Evolutionary conservation across 169 alveolate genomes (phyloP), one percentile per base, ranked within the genome.

Genomic region (Theileria orientalis): DNA sequence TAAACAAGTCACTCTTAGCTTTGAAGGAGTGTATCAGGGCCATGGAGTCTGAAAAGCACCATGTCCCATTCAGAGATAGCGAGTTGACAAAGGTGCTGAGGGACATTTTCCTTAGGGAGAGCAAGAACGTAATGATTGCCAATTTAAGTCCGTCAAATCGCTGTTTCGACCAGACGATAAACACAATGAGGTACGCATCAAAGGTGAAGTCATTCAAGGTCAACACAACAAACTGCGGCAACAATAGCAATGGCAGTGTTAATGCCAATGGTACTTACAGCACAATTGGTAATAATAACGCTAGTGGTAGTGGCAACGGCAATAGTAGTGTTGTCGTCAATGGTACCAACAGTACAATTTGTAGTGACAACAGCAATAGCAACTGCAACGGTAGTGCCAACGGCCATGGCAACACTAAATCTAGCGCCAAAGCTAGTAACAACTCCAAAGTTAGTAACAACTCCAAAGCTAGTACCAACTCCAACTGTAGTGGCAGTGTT

Each of bases 21-120:
- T 83, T 98, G 69, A 97, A 97, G 89, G 99, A 98, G 84, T 98
- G 99, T 83, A 98, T 98, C 44, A 86, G 99, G 64, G 99, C 99
- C 29, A 89, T 98, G 91, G 99, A 98, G 74, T 93, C 94, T 59
- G 99, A 97, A 67, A 94, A 96, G 74, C 94, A 94, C 69, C 99
- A 98, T 83, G 94, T 96, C 14, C 99, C 99, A 7, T 98, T 98
- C 72, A 93, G 99, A 83, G 99, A 98, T 69, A 92, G 98, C 32
- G 98, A 97, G 69, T 87, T 98, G 46, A 98, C 99, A 0, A 92
- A 94, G 80, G 97, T 93, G 9, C 87, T 97, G 71, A 90, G 97
- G 72, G 99, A 97, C 75, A 92, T 96, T 32, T 96, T 97, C 83
- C 94, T 96, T 19, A 99, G 99, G 0, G 91, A 86, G 33, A 95